phyloP scores from a whole-genome alignment of 768 basidiomycete species.

The Lyophyllum decastes region DNA sequence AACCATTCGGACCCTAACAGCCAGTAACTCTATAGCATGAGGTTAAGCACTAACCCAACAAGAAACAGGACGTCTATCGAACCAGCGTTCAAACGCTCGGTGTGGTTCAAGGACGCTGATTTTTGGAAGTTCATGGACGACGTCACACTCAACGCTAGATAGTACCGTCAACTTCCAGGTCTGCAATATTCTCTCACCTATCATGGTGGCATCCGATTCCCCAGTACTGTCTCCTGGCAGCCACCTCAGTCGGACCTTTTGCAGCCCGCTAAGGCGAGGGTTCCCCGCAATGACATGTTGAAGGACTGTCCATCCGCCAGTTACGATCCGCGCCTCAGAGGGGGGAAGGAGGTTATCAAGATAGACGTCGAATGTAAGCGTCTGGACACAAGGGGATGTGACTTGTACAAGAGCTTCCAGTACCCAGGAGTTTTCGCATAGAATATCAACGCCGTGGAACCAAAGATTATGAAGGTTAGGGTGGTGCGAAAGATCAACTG shows the following conservation, averaged over 20 bases:
- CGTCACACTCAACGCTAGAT: too few relatives aligned
- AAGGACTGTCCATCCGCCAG: too few relatives aligned
- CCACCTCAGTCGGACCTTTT: neutral
- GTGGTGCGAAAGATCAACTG: neutral
- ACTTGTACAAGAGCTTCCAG: neutral
- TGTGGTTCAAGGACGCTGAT: neutral
- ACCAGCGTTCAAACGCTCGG: neutral
- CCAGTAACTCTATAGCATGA: too few relatives aligned
- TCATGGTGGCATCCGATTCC: neutral
- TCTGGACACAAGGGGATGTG: neutral
- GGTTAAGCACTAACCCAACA: neutral
- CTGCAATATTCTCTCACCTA: neutral
- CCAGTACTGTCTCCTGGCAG: neutral
- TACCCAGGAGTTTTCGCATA: neutral
- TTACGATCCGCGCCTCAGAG: too few relatives aligned
- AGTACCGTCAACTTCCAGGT: neutral
- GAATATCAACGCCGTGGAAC: neutral
- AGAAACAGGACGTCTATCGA: neutral
- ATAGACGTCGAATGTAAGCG: neutral
- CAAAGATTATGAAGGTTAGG: neutral
- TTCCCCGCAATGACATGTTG: neutral
- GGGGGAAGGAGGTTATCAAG: neutral
- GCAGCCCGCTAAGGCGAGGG: neutral
- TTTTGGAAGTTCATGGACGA: neutral
- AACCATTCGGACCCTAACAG: too few relatives aligned